Conservation (phyloP, 495 filamentous ascomycete genomes). For the Penicillium paradoxum region DNA sequence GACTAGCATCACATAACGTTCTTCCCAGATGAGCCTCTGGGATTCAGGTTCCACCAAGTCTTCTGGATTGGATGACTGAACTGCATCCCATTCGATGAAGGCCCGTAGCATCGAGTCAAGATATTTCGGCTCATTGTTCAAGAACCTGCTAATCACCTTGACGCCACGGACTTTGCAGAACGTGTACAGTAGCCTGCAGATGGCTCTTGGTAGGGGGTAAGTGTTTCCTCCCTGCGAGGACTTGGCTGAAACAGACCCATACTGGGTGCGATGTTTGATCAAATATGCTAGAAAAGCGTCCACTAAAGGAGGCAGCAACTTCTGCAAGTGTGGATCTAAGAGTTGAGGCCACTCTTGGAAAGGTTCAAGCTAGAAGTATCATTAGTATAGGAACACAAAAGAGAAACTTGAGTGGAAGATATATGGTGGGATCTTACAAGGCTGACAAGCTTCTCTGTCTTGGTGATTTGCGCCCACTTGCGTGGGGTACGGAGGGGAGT, state of each 20-base stretch:
- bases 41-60: conserved; percentile 5
- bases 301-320: conserved; percentile 66
- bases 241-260: conserved; percentile 27
- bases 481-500: conserved; percentile 31
- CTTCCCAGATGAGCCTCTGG: conserved; percentile 66
- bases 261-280: conserved; percentile 33
- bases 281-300: conserved; percentile 70
- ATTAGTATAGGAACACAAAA: not conserved
- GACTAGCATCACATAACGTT: conserved; percentile 79
- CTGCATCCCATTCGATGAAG: conserved; percentile 50
- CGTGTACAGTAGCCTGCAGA: conserved; percentile 76
- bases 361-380: conserved; percentile 62
- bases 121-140: conserved; percentile 80
- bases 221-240: conserved; percentile 30
- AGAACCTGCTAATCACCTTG: conserved; percentile 84
- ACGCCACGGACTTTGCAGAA: conserved; percentile 92
- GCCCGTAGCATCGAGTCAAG: conserved; percentile 73
- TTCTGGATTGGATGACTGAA: conserved; percentile 2
- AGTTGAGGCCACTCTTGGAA: conserved; percentile 97
- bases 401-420: not conserved
- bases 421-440: conserved; percentile 30
- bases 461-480: conserved; percentile 36
- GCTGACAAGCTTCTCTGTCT: conserved; percentile 39
- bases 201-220: conserved; percentile 60
- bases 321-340: conserved; percentile 79